Base-by-base conservation (phyloP, 2,329 filamentous ascomycete genomes). In the Talaromyces sp. region DNA sequence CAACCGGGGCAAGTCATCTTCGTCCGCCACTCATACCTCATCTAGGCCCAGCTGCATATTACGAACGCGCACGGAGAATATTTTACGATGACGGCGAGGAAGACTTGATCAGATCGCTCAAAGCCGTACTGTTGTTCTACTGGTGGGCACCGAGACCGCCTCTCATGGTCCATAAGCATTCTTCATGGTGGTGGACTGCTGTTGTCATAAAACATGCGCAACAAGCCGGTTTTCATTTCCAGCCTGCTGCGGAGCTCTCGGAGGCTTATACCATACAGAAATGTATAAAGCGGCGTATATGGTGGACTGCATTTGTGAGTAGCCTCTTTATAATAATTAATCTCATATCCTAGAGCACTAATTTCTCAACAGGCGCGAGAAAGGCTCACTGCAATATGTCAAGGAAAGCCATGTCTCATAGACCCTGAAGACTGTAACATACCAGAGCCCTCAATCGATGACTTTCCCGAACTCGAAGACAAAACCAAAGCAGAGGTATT, bases 81-180 rank as follows among this genome's bases (percentile, higher is more conserved):
- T 47, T 47, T 19, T 47, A 47, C 2, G 43, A 47, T 3, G 43
- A 47, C 24, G 43, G 43, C 43, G 43, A 47, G 43, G 43, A 24
- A 13, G 43, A 47, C 24, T 11, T 47, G 7, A 10, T 47, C 19
- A 47, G 43, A 22, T 47, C 43, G 13, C 24, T 47, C 19, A 47
- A 47, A 33, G 50, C 27, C 2, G 50, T 56, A 2, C 6, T 56
- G 10, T 56, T 56, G 50, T 56, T 56, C n/a, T 56, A 56, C 19
- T 56, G 50, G 50, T 56, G 50, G 50, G 50, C 50, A 56, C 50
- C 50, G 27, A 31, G 50, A 7, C 50, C 50, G 11, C 50, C 50
- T 37, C 33, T 56, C 16, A 56, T 56, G 27, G 50, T 56, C 16
- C 50, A 56, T 27, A 56, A 35, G 33, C 50, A 56, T 56, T 56